Evolutionary conservation across 2,329 filamentous ascomycete genomes (phyloP).

Genomic region (Ceratocystis albifundus): DNA sequence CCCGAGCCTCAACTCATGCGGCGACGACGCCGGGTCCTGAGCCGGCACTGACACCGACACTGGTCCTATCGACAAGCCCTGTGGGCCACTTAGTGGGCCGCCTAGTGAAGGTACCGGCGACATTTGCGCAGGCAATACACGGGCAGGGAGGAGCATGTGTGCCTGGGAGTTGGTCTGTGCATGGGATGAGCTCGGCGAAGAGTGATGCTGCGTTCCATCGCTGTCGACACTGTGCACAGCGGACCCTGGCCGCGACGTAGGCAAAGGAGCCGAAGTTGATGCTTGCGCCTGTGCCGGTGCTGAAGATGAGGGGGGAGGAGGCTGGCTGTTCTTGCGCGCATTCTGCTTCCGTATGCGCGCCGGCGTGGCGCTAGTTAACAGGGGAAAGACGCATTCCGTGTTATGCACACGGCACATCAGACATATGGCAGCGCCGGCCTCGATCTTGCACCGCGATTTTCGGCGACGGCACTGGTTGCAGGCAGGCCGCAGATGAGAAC

Average conservation of each 20-base stretch:
- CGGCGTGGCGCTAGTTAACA: constrained; percentile 25
- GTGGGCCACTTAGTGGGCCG: not conserved
- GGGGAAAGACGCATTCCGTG: constrained; percentile 45
- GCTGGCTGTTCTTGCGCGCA: constrained; percentile 13
- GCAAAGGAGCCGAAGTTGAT: not conserved
- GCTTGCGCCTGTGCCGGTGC: not conserved
- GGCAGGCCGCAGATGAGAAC: constrained; percentile 50
- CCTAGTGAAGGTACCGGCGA: not conserved
- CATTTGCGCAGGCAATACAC: not conserved
- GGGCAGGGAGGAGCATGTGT: not conserved
- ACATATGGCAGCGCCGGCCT: constrained; percentile 41
- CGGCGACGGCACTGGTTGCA: constrained; percentile 49
- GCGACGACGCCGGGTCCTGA: not conserved
- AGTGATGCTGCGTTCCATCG: not conserved
- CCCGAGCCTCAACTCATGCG: not conserved
- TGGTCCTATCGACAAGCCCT: not conserved
- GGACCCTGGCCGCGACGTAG: not conserved
- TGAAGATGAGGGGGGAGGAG: not conserved
- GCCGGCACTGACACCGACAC: not conserved
- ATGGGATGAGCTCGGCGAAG: not conserved
- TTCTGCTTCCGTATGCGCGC: constrained; percentile 23
- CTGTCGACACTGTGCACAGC: not conserved
- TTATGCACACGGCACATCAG: constrained; percentile 47
- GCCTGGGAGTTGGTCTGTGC: not conserved
- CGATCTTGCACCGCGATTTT: constrained; percentile 50